Evolutionary conservation across 202 grass and related monocot genomes (phyloP).

Genomic region (Bolboschoenoplectus hybrid): DNA sequence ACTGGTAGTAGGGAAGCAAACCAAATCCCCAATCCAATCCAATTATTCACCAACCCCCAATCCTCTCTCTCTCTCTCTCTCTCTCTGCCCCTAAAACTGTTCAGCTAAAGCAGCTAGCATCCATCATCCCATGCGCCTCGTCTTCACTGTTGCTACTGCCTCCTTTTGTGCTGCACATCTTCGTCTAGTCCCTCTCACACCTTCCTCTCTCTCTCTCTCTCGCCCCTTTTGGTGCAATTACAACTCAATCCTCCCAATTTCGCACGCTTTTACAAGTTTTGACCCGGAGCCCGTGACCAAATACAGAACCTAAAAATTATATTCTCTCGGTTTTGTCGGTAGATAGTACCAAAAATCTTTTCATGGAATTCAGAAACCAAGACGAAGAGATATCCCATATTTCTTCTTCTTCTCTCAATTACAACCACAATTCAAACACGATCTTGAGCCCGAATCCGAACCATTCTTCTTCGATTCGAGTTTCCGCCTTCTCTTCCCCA

Average conservation of each 20-base stretch:
- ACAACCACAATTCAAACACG: neutral
- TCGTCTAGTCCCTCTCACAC: neutral
- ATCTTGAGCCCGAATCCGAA: neutral
- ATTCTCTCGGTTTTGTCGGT: neutral
- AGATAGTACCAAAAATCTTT: neutral
- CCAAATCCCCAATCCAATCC: constrained; percentile 13
- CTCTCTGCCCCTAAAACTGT: neutral
- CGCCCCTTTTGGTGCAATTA: neutral
- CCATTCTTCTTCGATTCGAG: constrained; percentile 5
- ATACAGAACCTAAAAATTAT: neutral
- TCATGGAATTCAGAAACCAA: constrained; percentile 66
- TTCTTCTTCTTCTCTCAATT: constrained; percentile 40
- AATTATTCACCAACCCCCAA: constrained; percentile 20
- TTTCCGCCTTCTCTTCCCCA: neutral
- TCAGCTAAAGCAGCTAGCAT: neutral
- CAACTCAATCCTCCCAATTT: constrained; percentile 35
- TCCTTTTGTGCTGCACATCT: constrained; percentile 42
- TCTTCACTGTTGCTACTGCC: constrained; percentile 22
- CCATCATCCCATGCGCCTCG: constrained; percentile 6
- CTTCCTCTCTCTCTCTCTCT: neutral
- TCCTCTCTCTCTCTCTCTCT: neutral
- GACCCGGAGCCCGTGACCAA: constrained; percentile 10
- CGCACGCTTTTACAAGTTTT: neutral
- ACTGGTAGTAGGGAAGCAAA: neutral
- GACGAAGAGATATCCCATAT: constrained; percentile 44